A percentile compares a stretch with the other conserved stretches of the same genome.
These are phyloP conservation scores for Plasmodium vinckei DNA, from an alignment of 169 alveolate genomes.

Conservation along the genomic window DNA sequence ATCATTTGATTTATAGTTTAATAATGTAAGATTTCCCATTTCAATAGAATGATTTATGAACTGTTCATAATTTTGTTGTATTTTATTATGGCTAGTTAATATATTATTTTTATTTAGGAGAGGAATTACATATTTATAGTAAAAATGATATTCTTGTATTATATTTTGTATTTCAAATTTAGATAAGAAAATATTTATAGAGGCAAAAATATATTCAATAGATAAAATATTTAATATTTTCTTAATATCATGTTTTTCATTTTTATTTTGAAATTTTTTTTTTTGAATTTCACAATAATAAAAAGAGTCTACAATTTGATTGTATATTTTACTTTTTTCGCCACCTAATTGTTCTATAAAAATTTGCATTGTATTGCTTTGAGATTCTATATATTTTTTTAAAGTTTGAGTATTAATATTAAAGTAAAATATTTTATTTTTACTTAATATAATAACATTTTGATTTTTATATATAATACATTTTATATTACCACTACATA, in stretches of 20 bases:
- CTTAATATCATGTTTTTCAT: conserved; percentile 68
- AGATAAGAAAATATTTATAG: conserved; percentile 67
- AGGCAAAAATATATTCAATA: conserved; percentile 72
- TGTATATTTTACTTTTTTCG: conserved; percentile 25
- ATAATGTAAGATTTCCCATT: conserved; percentile 28
- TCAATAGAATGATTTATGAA: neutral
- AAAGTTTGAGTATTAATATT: conserved; percentile 18
- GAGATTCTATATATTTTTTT: conserved; percentile 39
- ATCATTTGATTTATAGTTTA: conserved; percentile 38
- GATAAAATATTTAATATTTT: conserved; percentile 54
- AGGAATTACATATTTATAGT: conserved; percentile 52
- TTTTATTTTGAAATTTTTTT: conserved; percentile 46
- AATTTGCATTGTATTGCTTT: conserved; percentile 51
- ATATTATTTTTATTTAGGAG: neutral
- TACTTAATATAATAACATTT: conserved; percentile 42
- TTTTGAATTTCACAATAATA: conserved; percentile 77
- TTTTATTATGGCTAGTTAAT: neutral
- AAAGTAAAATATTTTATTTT: conserved; percentile 63
- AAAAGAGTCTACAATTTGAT: conserved; percentile 66
- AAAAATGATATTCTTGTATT: conserved; percentile 75
- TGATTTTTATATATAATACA: conserved; percentile 39
- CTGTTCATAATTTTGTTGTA: neutral
- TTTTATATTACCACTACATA: conserved; percentile 58
- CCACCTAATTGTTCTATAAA: conserved; percentile 75
- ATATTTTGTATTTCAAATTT: conserved; percentile 76